phyloP scores from a whole-genome alignment of 257 asterid genomes.

The Lavandula angustifolia region DNA sequence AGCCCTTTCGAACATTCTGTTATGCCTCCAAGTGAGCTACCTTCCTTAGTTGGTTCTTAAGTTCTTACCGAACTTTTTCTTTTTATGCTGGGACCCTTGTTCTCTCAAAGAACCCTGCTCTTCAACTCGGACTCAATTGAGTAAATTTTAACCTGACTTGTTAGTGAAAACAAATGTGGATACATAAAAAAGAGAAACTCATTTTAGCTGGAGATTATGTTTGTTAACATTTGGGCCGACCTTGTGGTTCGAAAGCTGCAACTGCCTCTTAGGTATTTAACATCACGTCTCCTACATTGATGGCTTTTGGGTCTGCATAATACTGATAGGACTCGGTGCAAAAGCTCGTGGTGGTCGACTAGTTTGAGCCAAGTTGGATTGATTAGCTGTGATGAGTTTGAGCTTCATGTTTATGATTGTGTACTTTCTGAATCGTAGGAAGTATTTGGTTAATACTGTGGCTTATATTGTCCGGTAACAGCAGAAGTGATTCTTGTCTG shows the following conservation, averaged over 20 bases:
- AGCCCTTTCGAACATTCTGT: slow-evolving; percentile 88
- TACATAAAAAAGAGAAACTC: slow-evolving; percentile 57
- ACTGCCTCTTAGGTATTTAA: slow-evolving; percentile 43
- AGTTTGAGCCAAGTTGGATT: not conserved
- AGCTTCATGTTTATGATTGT: not conserved
- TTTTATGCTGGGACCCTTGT: not conserved
- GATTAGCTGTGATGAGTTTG: not conserved
- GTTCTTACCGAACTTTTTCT: not conserved
- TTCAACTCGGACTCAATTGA: too few relatives aligned
- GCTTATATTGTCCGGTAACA: not conserved
- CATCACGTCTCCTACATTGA: slow-evolving; percentile 10
- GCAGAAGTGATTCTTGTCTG: too few relatives aligned
- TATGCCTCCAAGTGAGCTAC: slow-evolving; percentile 73
- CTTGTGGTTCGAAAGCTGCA: slow-evolving; percentile 81
- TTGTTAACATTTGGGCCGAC: slow-evolving; percentile 64
- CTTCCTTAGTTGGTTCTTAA: slow-evolving; percentile 19
- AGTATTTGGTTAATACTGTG: not conserved
- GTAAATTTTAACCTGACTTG: too few relatives aligned
- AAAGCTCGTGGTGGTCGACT: not conserved
- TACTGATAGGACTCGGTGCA: not conserved
- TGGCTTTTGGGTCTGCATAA: slow-evolving; percentile 19
- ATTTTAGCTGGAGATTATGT: slow-evolving; percentile 83
- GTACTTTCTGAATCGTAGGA: too few relatives aligned
- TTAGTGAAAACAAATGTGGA: slow-evolving; percentile 81
- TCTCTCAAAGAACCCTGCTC: not conserved